Percentiles rank a stretch among this genome's conserved stretches.
Evolutionary conservation across 306 rosid genomes (phyloP).

Genomic region (Nissolia schottii): DNA sequence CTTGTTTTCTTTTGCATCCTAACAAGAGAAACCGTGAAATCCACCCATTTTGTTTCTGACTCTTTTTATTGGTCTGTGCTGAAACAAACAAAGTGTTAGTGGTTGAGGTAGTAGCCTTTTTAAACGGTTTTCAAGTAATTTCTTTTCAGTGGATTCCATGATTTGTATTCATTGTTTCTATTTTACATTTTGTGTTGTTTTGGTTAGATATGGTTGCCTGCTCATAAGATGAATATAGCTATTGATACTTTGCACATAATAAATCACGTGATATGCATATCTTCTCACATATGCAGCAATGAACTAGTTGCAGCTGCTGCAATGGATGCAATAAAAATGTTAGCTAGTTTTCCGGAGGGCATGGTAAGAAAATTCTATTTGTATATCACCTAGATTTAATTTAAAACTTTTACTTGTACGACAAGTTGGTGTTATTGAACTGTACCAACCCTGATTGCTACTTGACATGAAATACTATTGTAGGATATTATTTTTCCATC

Average conservation of each 20-base stretch:
- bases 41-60: no score
- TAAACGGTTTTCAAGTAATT: background rate
- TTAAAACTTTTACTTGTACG: constrained; percentile 3
- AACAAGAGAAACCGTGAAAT: no score
- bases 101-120: no score
- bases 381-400: constrained; percentile 6
- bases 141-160: background rate
- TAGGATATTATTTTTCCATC: constrained; percentile 76
- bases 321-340: constrained; percentile 61
- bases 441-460: background rate
- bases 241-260: background rate
- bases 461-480: constrained; percentile 17
- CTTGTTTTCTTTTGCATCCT: no score
- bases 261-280: background rate
- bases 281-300: constrained; percentile 39
- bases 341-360: constrained; percentile 71
- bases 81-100: no score
- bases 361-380: constrained; percentile 42
- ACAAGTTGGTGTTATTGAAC: constrained; percentile 2
- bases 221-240: background rate
- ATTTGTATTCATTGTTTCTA: background rate
- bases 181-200: background rate
- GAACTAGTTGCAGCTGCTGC: constrained; percentile 71
- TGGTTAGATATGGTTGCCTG: background rate
- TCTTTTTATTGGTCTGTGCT: no score